Evolutionary conservation across 1,284 basidiomycete genomes (phyloP), one percentile per base, ranked within the genome.

Genomic region (Ustilago curta): DNA sequence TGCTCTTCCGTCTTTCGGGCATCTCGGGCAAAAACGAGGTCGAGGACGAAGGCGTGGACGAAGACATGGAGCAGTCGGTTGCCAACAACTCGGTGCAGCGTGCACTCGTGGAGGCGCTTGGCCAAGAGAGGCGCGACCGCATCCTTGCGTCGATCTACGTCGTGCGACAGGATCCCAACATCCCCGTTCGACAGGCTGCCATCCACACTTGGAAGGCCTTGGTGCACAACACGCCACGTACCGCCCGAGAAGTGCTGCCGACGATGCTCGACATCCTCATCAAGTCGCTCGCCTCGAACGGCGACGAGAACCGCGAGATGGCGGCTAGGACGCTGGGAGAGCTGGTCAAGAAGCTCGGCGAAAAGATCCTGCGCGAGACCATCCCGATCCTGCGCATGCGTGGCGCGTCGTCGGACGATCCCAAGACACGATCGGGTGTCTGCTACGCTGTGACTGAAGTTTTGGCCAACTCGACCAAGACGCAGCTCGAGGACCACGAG

Each of bases 181-280:
- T 90, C 52, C 89, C 91, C 47, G 95, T 99, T 40, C 91, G 97
- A 49, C 92, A 95, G 85, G 91, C 94, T 3, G 94, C 96, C 0
- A 90, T 96, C 59, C 94, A 96, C 75, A 97, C 98, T 75, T 99
- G 97, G 97, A 99, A 99, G 87, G 95, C 93, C 1, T 88, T 99
- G 71, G 95, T 99, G 27, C 90, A 94, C 86, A 99, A 88, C 85
- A 86, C 86, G 70, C 86, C 82, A 2, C 73, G 79, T 19, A 84
- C 87, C 89, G 95, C 97, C n/a, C 91, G 95, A 73, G 97, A 99
- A 85, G 92, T 99, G 67, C 88, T 99, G 51, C 91, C 93, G 1
- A 91, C 93, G 31, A 84, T 84, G 81, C 77, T 84, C 61, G 81
- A 84, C 60, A 74, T 84, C 61, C 90, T 99, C 79, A 89, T 97